Evolutionary conservation across 768 basidiomycete species (phyloP), one percentile per base, ranked within the genome.

Genomic region (Serendipita sp.): DNA sequence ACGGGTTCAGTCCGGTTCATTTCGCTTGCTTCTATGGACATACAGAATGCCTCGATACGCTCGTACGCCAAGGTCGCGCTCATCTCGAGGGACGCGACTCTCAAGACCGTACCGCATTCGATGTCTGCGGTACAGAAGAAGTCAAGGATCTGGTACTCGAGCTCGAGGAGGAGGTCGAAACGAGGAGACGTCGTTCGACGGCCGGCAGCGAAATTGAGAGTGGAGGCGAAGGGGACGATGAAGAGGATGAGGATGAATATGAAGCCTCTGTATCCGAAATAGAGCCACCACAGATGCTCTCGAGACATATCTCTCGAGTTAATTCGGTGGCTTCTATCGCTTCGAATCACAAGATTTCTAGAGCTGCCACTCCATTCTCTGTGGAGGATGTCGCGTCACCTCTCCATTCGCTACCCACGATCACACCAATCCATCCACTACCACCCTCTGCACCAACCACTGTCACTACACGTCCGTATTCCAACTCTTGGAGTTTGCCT

Each of bases 1-100:
- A 92, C 72, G 95, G 95, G 13, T 91, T 81, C 71, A 98, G 94
- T 0, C 83, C 96, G 0, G 75, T 97, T 37, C 89, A 94, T 74
- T 87, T 94, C 69, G 88, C 93, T 8, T 60, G 55, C 36, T 60
- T 60, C 55, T 60, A 60, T 60, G 55, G 55, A n/a, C 27, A 33
- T 10, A 8, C 18, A 4, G 33, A 60, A 34, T 60, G 55, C 55
- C 10, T 60, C 36, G 55, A 60, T 34, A 33, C 34, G 16, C 55
- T 60, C 36, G 55, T 60, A 11, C 55, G 55, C 55, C 29, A 33
- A 18, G 55, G 55, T 11, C 55, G 55, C 34, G 55, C 55, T n/a
- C 55, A 60, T 31, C 55, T 60, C 10, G 55, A 60, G 31, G 55
- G 55, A 8, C 55, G 55, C 29, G 55, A 60, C 34, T n/a, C 8